These are phyloP conservation scores for Thalassiosira oceanica DNA, from an alignment of 352 stramenopile species.

Conservation along the genomic window DNA sequence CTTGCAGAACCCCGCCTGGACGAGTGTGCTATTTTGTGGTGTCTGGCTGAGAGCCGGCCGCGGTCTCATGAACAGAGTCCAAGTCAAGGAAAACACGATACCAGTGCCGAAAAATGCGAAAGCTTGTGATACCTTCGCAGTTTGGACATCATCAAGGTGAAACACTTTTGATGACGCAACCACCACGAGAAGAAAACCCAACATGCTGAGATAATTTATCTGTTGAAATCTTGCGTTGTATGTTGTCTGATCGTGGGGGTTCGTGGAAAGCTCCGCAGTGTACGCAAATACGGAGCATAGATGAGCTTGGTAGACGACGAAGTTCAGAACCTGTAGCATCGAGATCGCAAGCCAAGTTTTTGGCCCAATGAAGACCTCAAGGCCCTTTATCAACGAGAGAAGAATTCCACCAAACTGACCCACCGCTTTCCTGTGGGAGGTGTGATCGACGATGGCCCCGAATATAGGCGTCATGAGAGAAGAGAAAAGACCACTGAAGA, in stretches of 20 bases:
- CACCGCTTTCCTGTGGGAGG: constrained; percentile 52
- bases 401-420: constrained; percentile 43
- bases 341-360: constrained; percentile 65
- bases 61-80: constrained; percentile 48
- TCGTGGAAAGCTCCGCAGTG: constrained; percentile 59
- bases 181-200: constrained; percentile 36
- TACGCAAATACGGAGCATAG: constrained; percentile 63
- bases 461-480: constrained; percentile 59
- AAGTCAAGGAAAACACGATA: constrained; percentile 48
- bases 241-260: constrained; percentile 38
- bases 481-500: constrained; percentile 42
- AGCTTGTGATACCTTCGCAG: constrained; percentile 45
- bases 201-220: constrained; percentile 41
- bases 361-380: constrained; percentile 57
- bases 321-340: constrained; percentile 61
- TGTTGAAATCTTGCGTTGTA: constrained; percentile 50
- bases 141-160: constrained; percentile 36
- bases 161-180: constrained; percentile 19
- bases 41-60: constrained; percentile 44
- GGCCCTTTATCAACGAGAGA: constrained; percentile 48
- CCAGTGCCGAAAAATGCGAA: constrained; percentile 40
- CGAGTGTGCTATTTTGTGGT: constrained; percentile 27
- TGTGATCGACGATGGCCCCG: constrained; percentile 76
- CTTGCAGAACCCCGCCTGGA: constrained; percentile 56
- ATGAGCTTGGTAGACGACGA: constrained; percentile 59